A percentile compares a stretch with the other conserved stretches of the same genome.
Conservation (phyloP, 2,329 filamentous ascomycete species). For the Diaporthe longicolla region DNA sequence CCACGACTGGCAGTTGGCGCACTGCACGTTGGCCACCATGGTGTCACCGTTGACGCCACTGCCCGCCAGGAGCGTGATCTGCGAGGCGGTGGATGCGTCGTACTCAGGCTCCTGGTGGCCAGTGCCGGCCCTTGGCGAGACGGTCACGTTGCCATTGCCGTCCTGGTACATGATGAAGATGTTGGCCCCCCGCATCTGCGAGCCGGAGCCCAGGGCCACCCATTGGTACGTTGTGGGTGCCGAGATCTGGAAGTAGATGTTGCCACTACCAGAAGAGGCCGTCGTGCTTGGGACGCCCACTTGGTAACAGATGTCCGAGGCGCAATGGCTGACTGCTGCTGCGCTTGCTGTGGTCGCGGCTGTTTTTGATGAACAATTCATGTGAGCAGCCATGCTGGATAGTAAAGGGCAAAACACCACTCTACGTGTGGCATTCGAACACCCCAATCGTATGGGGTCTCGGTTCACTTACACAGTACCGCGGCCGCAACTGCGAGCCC, state of each 20-base stretch:
- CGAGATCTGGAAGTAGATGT: conserved; percentile 73
- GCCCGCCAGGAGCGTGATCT: conserved; percentile 69
- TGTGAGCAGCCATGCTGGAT: not conserved
- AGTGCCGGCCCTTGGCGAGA: conserved; percentile 68
- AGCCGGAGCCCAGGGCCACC: conserved; percentile 72
- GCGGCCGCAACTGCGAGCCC: conserved; percentile 35
- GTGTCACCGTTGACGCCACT: conserved; percentile 66
- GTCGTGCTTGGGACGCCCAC: conserved; percentile 68
- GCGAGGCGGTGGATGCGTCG: conserved; percentile 56
- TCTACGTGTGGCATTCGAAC: too few relatives aligned
- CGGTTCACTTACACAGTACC: conserved; percentile 38
- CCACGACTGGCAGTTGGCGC: conserved; percentile 67
- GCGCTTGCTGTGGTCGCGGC: conserved; percentile 50
- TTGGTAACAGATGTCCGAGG: conserved; percentile 65
- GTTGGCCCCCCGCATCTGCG: conserved; percentile 67
- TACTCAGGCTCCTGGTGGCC: conserved; percentile 63
- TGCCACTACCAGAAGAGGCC: conserved; percentile 63
- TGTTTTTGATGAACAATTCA: not conserved
- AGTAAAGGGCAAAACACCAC: not conserved
- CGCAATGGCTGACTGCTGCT: conserved; percentile 56
- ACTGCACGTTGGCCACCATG: conserved; percentile 73
- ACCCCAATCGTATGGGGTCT: not conserved
- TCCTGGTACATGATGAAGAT: conserved; percentile 76
- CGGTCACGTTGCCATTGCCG: conserved; percentile 70
- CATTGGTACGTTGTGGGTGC: conserved; percentile 68